Base-by-base conservation (phyloP, 176 grass and related monocot genomes). In the Bonia amplexicaulis region DNA sequence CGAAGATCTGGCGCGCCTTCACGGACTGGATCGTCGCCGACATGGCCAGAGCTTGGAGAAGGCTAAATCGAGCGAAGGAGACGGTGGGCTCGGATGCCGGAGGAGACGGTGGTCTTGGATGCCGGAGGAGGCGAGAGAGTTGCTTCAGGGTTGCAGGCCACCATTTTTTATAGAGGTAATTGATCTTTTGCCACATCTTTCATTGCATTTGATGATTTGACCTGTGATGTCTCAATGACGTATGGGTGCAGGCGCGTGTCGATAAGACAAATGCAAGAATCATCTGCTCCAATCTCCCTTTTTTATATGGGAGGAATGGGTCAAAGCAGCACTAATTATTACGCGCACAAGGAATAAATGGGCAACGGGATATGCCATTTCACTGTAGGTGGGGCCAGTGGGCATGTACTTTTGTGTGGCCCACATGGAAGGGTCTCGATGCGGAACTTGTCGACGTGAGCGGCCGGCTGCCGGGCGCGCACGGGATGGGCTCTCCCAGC, bases 1-100 rank as follows among this genome's bases (percentile, higher is more conserved):
- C 88, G 57, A 86, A 90, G 88, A 90, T 90, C 84, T 90, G 88
- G 46, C 88, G 88, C 2, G 88, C 88, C 88, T 86, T 90, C 17
- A 90, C 79, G 78, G 52, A 73, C 66, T 72, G 79, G 88, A 90
- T 90, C n/a, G 88, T 82, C 23, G 65, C 86, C 86, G 80, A 67
- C 84, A 86, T 86, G 22, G 67, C 22, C 12, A 0, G 26, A 9
- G n/a, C 4, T 60, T 79, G 49, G 0, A 61, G 47, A 68, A 42
- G 1, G 8, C 82, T 68, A 60, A 49, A 35, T 69, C 40, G 65
- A 69, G 65, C 15, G 4, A 12, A 20, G 53, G 19, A 7, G 22
- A 22, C 0, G 6, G 69, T 48, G 69, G 42, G n/a, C 6, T 19
- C 20, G 7, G 10, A 23, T 71, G 6, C n/a, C 14, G 4, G 17